Evolutionary conservation across 1,139 yeast genomes (phyloP).

Genomic region (Geotrichum carabidarum): DNA sequence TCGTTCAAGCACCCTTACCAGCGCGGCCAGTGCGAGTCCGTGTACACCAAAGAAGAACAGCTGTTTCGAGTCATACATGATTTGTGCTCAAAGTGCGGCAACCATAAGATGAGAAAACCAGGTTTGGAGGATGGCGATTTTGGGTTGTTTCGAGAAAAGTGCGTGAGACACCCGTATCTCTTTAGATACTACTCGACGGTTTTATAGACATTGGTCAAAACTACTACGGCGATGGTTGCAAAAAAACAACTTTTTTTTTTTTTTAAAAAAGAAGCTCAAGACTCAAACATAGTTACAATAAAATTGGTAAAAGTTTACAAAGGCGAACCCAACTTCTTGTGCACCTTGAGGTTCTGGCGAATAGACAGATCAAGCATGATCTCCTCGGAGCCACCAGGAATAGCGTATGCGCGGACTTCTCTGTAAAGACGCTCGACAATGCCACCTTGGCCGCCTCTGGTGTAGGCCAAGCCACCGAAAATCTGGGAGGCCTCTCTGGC

Average conservation of each 20-base stretch:
- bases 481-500: slow-evolving; percentile 45
- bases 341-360: slow-evolving; percentile 41
- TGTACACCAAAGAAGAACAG: neutral
- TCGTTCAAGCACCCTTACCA: neutral
- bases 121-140: no score
- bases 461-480: slow-evolving; percentile 43
- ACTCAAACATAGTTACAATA: no score
- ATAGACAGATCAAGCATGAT: slow-evolving; percentile 43
- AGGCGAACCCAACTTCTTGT: slow-evolving; percentile 41
- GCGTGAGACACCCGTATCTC: neutral
- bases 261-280: no score
- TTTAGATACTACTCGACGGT: neutral
- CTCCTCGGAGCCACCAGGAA: slow-evolving; percentile 46
- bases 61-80: neutral
- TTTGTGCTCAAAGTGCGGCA: neutral
- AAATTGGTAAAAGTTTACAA: slow-evolving; percentile 27
- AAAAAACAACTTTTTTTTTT: no score
- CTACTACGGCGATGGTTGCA: no score
- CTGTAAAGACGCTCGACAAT: slow-evolving; percentile 43
- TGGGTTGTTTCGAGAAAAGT: neutral
- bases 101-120: neutral
- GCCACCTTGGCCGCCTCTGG: slow-evolving; percentile 44
- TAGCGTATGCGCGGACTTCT: slow-evolving; percentile 44
- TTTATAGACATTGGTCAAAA: neutral
- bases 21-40: neutral